Conservation (phyloP, 2,329 filamentous ascomycete species). For the Diaporthe sp. region DNA sequence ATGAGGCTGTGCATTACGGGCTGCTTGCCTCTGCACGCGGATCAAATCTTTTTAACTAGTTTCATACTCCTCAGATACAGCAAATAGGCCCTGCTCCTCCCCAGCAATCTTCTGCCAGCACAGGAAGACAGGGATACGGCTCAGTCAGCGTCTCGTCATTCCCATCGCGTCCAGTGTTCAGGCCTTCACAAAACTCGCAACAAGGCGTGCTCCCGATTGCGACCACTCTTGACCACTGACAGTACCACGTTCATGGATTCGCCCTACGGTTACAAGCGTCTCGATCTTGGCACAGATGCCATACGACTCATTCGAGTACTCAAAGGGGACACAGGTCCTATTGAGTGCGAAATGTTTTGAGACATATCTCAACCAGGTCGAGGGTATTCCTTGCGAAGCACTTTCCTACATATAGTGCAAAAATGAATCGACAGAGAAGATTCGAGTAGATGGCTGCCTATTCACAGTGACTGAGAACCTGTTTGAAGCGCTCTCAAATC, state of each 20-base stretch:
- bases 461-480: neutral
- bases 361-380: neutral
- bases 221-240: too few relatives aligned
- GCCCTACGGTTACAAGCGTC: neutral
- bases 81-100: neutral
- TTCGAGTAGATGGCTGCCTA: neutral
- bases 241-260: neutral
- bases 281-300: neutral
- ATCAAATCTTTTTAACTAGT: neutral
- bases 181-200: neutral
- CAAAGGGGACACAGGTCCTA: neutral
- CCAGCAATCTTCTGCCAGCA: neutral
- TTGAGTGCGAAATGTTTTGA: neutral
- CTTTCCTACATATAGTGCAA: neutral
- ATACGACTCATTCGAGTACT: neutral
- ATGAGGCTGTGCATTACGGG: neutral
- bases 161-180: neutral
- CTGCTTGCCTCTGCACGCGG: neutral
- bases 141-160: neutral
- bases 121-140: neutral
- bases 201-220: neutral
- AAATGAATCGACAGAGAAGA: neutral
- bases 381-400: neutral
- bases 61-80: neutral
- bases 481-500: neutral